Evolutionary conservation across 345 rosid genomes (phyloP), one percentile per base, ranked within the genome.

Genomic region (Salix koriyanagi): DNA sequence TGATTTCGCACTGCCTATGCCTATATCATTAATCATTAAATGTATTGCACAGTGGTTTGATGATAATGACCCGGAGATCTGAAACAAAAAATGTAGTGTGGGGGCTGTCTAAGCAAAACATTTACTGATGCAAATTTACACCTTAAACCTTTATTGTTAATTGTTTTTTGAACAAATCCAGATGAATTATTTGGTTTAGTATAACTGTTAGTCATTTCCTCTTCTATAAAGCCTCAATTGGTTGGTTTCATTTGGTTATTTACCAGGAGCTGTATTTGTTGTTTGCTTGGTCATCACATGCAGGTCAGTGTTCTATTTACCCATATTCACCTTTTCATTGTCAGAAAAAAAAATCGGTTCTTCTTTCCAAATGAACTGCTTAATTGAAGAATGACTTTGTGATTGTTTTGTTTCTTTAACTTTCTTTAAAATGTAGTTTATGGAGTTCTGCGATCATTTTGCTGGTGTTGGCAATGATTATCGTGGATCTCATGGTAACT

Each of bases 401-500:
- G 37, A 32, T 69, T 70, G 13, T 67, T 46, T 64, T 52, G 7
- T 70, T 73, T 69, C 36, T 68, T 68, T 41, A 77, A 67, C 65
- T 61, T 80, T 61, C 42, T 65, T 84, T 61, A 68, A 74, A 79
- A 76, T 83, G 79, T 84, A 96, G 99, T 79, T 86, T 96, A 25
- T 91, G 98, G 97, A 91, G 90, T 85, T 96, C 99, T 2, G 92
- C 89, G 15, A 96, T 96, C 80, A 94, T 96, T 80, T 81, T 96
- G 72, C 88, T 94, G 82, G 97, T 96, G 69, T 81, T 96, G 78
- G 87, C 90, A 34, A 94, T 96, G 99, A 87, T 92, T 41, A 86
- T 92, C 37, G 84, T 96, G 48, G 99, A 96, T 88, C 89, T 96
- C 74, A 83, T 96, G 97, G 99, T 93, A 90, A 58, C 65, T 70